Evolutionary conservation across 371 early-diverging fungal genomes (phyloP).

Genomic region (Lichtheimia corymbifera): DNA sequence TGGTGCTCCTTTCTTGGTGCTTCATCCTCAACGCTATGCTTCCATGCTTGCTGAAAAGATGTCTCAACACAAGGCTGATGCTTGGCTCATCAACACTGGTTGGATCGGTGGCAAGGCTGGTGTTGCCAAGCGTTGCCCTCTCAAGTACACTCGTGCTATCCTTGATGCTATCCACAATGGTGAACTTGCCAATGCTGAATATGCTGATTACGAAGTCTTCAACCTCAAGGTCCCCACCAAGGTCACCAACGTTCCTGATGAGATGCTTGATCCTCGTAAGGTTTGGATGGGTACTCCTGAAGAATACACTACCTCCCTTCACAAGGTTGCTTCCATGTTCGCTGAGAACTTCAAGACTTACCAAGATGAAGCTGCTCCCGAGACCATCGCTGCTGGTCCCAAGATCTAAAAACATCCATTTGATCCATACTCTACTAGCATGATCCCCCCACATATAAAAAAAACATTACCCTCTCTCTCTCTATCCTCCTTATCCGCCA

Average conservation of each 20-base stretch:
- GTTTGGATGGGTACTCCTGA: conserved; percentile 79
- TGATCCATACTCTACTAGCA: neutral
- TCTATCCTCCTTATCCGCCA: neutral
- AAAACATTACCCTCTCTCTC: neutral
- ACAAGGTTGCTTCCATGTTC: conserved; percentile 84
- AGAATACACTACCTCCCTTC: conserved; percentile 67
- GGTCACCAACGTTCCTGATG: conserved; percentile 77
- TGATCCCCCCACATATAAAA: conserved; percentile 3
- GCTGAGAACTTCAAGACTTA: conserved; percentile 88
- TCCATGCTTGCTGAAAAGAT: conserved; percentile 94
- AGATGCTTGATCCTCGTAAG: conserved; percentile 85
- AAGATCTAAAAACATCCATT: conserved; percentile 15
- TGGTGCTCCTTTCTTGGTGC: conserved; percentile 94
- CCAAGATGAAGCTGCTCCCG: conserved; percentile 77
- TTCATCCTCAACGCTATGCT: conserved; percentile 95
- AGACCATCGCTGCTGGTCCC: conserved; percentile 81
- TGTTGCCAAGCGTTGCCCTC: conserved; percentile 84
- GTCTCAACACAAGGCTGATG: conserved; percentile 80
- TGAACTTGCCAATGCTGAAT: conserved; percentile 82
- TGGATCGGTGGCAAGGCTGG: conserved; percentile 95
- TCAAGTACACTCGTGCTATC: conserved; percentile 94
- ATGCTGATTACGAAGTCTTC: conserved; percentile 81
- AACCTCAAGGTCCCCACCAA: conserved; percentile 83
- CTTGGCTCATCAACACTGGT: conserved; percentile 97
- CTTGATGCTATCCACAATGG: conserved; percentile 96